A percentile compares a stretch with the other conserved stretches of the same genome.
These are phyloP conservation scores for Backusella psychrophila DNA, from an alignment of 192 early-diverging fungal genomes.

Conservation along the genomic window DNA sequence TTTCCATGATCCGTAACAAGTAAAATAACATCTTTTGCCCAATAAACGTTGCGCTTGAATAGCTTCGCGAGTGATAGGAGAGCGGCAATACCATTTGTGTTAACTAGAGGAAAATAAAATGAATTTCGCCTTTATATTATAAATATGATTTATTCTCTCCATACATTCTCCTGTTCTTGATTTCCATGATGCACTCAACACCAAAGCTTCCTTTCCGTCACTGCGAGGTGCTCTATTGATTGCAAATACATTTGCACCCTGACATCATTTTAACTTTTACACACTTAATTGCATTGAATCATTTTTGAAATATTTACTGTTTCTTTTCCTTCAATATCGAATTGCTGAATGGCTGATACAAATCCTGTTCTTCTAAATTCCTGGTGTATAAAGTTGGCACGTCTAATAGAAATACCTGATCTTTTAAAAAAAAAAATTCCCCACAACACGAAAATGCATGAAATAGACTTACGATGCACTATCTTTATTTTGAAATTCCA, in stretches of 20 bases:
- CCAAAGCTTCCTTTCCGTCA: slow-evolving; percentile 86
- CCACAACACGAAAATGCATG: not conserved
- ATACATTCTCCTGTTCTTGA: slow-evolving; percentile 55
- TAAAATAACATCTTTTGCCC: slow-evolving; percentile 93
- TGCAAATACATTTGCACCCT: slow-evolving; percentile 78
- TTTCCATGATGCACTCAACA: slow-evolving; percentile 81
- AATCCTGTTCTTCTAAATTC: slow-evolving; percentile 53
- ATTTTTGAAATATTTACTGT: slow-evolving; percentile 7
- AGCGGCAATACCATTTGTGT: slow-evolving; percentile 46
- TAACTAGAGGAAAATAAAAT: slow-evolving; percentile 33
- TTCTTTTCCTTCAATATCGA: slow-evolving; percentile 25
- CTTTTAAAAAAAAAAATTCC: not conserved
- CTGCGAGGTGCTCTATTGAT: slow-evolving; percentile 77
- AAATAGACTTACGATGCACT: slow-evolving; percentile 31
- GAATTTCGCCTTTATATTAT: slow-evolving; percentile 9
- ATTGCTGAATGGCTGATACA: slow-evolving; percentile 49
- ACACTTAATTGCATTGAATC: too few species aligned
- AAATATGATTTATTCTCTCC: not conserved
- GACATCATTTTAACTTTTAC: not conserved
- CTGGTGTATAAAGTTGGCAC: slow-evolving; percentile 46
- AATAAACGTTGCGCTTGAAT: slow-evolving; percentile 70
- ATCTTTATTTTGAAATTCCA: slow-evolving; percentile 30
- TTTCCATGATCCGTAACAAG: slow-evolving; percentile 78
- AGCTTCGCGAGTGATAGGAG: slow-evolving; percentile 50
- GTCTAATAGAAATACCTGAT: slow-evolving; percentile 16